Evolutionary conservation across 495 filamentous ascomycete species (phyloP).

Genomic region (Xylaria castorea): DNA sequence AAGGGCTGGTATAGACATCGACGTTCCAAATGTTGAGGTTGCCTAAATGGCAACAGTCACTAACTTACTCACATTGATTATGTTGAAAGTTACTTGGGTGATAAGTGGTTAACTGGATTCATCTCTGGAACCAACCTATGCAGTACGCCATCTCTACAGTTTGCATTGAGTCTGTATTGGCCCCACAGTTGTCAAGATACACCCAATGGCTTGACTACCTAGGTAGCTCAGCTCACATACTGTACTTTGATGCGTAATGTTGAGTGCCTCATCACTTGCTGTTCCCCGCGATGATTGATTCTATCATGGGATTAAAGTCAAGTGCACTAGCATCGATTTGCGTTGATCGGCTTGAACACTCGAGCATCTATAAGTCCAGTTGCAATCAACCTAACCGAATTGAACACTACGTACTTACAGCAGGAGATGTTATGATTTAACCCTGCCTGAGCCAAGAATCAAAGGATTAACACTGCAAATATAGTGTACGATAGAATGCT

Average conservation of each 20-base stretch:
- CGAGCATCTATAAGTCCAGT: background rate
- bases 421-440: background rate
- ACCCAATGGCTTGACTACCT: too few species aligned
- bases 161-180: too few species aligned
- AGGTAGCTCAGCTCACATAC: too few species aligned
- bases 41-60: background rate
- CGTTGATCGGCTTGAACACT: background rate
- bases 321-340: background rate
- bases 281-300: background rate
- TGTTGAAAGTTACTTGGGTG: background rate
- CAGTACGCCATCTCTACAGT: background rate
- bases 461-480: background rate
- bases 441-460: background rate
- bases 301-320: background rate
- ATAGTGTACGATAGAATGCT: background rate
- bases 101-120: background rate
- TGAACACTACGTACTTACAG: background rate
- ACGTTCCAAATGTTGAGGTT: background rate
- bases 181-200: too few species aligned
- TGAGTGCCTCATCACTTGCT: background rate
- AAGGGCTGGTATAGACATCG: background rate
- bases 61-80: background rate
- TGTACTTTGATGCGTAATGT: too few species aligned
- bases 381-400: background rate
- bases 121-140: too few species aligned